These are phyloP conservation scores for Suillus alpinus DNA, from an alignment of 768 basidiomycete genomes.

Conservation along the genomic window DNA sequence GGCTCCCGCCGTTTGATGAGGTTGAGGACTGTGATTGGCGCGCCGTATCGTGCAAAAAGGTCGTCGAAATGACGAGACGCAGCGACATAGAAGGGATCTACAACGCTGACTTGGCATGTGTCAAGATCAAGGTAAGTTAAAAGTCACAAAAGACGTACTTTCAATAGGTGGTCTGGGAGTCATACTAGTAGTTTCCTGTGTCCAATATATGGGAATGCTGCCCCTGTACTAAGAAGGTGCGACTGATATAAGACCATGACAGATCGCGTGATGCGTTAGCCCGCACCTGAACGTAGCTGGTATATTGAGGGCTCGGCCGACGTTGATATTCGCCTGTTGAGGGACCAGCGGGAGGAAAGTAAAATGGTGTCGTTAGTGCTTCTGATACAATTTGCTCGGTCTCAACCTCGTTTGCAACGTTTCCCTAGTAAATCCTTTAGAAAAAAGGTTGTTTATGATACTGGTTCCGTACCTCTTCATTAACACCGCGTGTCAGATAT, in stretches of 20 bases:
- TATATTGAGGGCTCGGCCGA: slow-evolving; percentile 80
- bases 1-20: slow-evolving; percentile 86
- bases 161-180: slow-evolving; percentile 94
- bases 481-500: slow-evolving; percentile 91
- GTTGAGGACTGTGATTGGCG: slow-evolving; percentile 88
- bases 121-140: slow-evolving; percentile 7
- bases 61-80: slow-evolving; percentile 93
- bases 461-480: slow-evolving; percentile 64
- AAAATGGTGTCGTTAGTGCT: slow-evolving; percentile 85
- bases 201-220: slow-evolving; percentile 96
- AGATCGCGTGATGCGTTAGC: not conserved
- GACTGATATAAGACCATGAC: not conserved
- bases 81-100: slow-evolving; percentile 93
- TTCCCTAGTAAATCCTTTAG: slow-evolving; percentile 56
- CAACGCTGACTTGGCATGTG: slow-evolving; percentile 68
- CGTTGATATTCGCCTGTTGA: slow-evolving; percentile 37
- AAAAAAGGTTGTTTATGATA: not conserved
- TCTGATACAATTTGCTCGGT: slow-evolving; percentile 97
- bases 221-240: slow-evolving; percentile 69
- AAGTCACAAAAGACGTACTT: slow-evolving; percentile 49
- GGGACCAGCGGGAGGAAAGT: slow-evolving; percentile 55
- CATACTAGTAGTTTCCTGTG: slow-evolving; percentile 88
- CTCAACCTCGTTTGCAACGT: slow-evolving; percentile 98
- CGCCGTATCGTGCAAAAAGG: slow-evolving; percentile 84
- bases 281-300: slow-evolving; percentile 87